Conservation (phyloP, 1,139 yeast genomes). For the Spathaspora jeffriesii region DNA sequence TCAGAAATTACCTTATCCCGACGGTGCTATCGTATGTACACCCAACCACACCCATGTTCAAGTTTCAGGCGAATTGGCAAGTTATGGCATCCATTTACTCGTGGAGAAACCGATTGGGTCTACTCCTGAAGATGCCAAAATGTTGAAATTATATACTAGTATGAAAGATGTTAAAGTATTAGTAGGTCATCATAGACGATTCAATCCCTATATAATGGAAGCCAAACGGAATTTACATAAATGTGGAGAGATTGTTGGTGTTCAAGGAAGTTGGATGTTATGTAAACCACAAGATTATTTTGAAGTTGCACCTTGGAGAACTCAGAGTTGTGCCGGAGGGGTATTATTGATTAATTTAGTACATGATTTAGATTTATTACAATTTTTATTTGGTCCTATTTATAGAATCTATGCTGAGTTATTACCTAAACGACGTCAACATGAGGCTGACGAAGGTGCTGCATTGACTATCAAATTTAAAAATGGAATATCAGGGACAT, state of each 20-base stretch:
- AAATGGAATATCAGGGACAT: slow-evolving; percentile 42
- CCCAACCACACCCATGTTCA: slow-evolving; percentile 41
- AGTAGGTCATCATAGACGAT: slow-evolving; percentile 43
- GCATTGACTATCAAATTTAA: slow-evolving; percentile 38
- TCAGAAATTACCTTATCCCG: slow-evolving; percentile 22
- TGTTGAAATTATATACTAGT: slow-evolving; percentile 25
- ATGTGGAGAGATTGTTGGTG: slow-evolving; percentile 34
- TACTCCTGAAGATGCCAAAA: slow-evolving; percentile 30
- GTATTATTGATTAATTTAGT: slow-evolving; percentile 39
- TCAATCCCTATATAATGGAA: slow-evolving; percentile 33
- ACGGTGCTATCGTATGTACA: slow-evolving; percentile 42
- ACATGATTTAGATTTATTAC: slow-evolving; percentile 44
- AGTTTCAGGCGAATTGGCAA: slow-evolving; percentile 33
- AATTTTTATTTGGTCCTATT: slow-evolving; percentile 41
- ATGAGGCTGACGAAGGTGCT: slow-evolving; percentile 45
- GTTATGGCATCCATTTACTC: slow-evolving; percentile 32
- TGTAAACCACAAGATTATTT: slow-evolving; percentile 35
- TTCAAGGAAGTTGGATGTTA: slow-evolving; percentile 43
- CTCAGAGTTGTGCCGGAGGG: slow-evolving; percentile 33
- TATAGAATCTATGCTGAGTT: slow-evolving; percentile 39
- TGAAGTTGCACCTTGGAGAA: slow-evolving; percentile 36
- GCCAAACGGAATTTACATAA: slow-evolving; percentile 29
- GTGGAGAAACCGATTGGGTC: slow-evolving; percentile 41
- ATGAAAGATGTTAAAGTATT: slow-evolving; percentile 25
- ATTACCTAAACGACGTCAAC: slow-evolving; percentile 29